Base-by-base conservation (phyloP, 169 alveolate genomes). In the Cryptosporidium viatorum region DNA sequence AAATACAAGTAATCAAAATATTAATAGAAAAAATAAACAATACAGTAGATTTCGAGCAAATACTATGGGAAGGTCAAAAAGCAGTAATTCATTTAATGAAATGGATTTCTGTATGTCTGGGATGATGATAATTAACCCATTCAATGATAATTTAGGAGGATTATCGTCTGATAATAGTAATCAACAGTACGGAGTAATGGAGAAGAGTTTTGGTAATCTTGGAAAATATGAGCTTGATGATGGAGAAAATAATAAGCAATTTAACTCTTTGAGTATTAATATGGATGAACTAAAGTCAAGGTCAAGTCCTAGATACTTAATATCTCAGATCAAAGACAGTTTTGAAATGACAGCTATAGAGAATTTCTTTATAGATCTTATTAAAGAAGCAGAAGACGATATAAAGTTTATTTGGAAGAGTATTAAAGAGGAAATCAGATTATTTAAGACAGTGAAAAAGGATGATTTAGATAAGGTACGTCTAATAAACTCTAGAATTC, bases 351-450 rank as follows among this genome's bases (percentile, higher is more conserved):
- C 67, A 7, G 41, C n/a, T n/a, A 45, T 59, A 45, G 89, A 80
- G 58, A 80, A 33, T 16, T 80, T 80, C 59, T 80, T 80, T 45
- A 35, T 80, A 18, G 51, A 80, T 80, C 39, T 80, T 7, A 80
- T 80, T 1, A 60, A 58, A 21, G 89, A 80, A 37, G 89, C 89
- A 9, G 89, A 80, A 39, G 65, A 80, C 16, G 89, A 80, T 43
- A 80, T 80, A 41, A 80, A 80, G 43, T 14, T 65, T 33, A 62
- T 80, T 37, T 80, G 89, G 89, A 59, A 45, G 52, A 62, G 29
- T 23, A 80, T 80, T 16, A 80, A 65, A 48, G 89, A 80, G 39
- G 80, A 80, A 65, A 29, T 67, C 3, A 50, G 35, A 31, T 37
- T 31, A 21, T 80, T 16, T 48, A 80, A 48, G 50, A 41, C 18